Evolutionary conservation across 805 yeast genomes (phyloP), one percentile per base, ranked within the genome.

Genomic region (Saccharomycopsis babjevae): DNA sequence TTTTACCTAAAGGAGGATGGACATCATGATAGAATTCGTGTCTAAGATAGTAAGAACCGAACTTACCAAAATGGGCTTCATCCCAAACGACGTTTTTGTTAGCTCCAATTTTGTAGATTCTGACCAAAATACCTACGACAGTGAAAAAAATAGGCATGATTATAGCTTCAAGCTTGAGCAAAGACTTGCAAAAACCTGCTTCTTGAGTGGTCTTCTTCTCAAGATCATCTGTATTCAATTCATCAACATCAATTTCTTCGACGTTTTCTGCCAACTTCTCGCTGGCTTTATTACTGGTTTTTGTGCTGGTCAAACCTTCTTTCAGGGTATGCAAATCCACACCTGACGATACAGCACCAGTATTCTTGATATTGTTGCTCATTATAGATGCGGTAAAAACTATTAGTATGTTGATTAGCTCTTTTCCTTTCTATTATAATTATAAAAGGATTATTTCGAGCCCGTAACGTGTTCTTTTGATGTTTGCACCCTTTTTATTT

Each of bases 11-110:
- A 1, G 99, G 99, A 57, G 99, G 99, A 74, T 93, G 99, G 39
- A 93, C 97, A 73, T 93, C 99, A 71, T 89, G 96, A 73, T 92
- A 93, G 71, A 88, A 90, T 68, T 89, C 96, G 67, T 89, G 94
- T 67, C 82, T 85, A 64, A 93, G 77, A 73, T 93, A 93, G 72
- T 89, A 86, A 13, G 97, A 86, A 38, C 97, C 98, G 72, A 93
- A 93, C 72, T 93, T 94, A 58, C 97, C 99, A 73, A 93, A 93
- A 76, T 92, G 97, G 50, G 97, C 97, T 72, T 91, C 97, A 74
- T 91, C 97, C 97, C 97, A 92, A 56, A 94, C 94, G 36, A 94
- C 97, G 60, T 80, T 78, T 61, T 81, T 77, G 64, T 89, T 88
- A 61, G 80, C 77, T 59, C 88, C 87, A 66, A 93, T 86, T 64